Evolutionary conservation across 2,329 filamentous ascomycete genomes (phyloP), one percentile per base, ranked within the genome.

Genomic region (Xylaria sp.): DNA sequence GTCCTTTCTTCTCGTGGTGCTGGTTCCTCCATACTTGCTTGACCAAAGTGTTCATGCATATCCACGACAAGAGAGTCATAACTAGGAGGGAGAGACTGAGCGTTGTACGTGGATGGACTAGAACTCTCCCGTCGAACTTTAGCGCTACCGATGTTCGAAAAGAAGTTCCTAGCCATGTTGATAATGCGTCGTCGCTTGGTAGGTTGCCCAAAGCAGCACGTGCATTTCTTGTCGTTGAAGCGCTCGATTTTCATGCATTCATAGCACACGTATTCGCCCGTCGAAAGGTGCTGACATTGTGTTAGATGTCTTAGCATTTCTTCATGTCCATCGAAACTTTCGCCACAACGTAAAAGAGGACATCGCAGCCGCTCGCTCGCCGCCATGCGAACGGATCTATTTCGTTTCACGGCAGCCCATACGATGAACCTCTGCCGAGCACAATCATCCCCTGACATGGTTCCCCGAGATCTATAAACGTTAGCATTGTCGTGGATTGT

Each of bases 241-340:
- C 79, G 79, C 73, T 87, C 85, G 63, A 83, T 78, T 71, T 80
- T 81, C 73, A 79, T 82, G 72, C 86, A 86, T 42, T 86, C 82
- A 72, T 85, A 87, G 73, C 85, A 88, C 79, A 84, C 82, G 70
- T 87, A 87, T 77, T 87, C 83, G 64, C 84, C 83, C 3, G 79
- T 80, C 29, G 79, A 74, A 36, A 87, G 80, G 72, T 84, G 79
- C 33, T 79, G 77, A 72, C 85, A 87, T 44, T 75, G 76, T 65
- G 83, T 81, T 10, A 87, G 77, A 68, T 87, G 86, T 71, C 80
- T 81, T 56, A 87, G 79, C 85, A 87, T 86, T 63, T 79, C 68
- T 74, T 87, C 85, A 71, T 87, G 85, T 73, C 82, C 80, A 17
- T 79, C 73, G 73, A 86, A 86, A 9, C 77, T 81, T 70, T 82